These are phyloP conservation scores for Vanrija sp. DNA, from an alignment of 1,284 basidiomycete genomes.

Conservation along the genomic window DNA sequence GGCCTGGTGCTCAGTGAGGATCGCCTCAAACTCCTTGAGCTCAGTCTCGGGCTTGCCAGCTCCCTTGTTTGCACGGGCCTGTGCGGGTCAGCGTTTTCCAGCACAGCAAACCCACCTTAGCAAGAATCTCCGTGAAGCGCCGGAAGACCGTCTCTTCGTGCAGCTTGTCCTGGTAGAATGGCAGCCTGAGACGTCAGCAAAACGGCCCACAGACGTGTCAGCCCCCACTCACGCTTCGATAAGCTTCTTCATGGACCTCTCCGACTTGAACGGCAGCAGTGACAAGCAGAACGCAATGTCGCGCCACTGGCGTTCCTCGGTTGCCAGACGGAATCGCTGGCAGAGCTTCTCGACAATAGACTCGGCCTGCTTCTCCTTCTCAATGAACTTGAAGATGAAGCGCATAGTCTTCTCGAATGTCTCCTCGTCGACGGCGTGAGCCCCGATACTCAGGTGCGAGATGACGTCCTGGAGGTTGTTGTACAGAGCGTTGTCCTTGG, in stretches of 20 bases:
- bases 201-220: too few relatives aligned
- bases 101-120: conserved; percentile 55
- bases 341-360: conserved; percentile 92
- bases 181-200: conserved; percentile 50
- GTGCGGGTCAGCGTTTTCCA: neutral
- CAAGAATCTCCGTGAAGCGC: conserved; percentile 82
- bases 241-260: conserved; percentile 91
- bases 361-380: conserved; percentile 98
- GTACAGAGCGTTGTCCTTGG: conserved; percentile 97
- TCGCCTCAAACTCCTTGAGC: conserved; percentile 84
- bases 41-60: conserved; percentile 83
- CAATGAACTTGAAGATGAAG: conserved; percentile 95
- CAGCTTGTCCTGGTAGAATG: conserved; percentile 91
- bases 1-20: conserved; percentile 72
- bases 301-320: conserved; percentile 90
- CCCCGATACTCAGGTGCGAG: conserved; percentile 85
- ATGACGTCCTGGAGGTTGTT: conserved; percentile 98
- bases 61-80: conserved; percentile 81
- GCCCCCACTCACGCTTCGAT: conserved; percentile 64
- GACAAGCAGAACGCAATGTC: conserved; percentile 96
- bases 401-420: conserved; percentile 88
- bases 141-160: conserved; percentile 81
- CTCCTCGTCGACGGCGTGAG: conserved; percentile 90
- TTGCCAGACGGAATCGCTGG: conserved; percentile 83
- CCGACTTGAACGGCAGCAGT: conserved; percentile 92